These are phyloP conservation scores for Boechera divaricarpa DNA, from an alignment of 345 rosid genomes.

Conservation along the genomic window DNA sequence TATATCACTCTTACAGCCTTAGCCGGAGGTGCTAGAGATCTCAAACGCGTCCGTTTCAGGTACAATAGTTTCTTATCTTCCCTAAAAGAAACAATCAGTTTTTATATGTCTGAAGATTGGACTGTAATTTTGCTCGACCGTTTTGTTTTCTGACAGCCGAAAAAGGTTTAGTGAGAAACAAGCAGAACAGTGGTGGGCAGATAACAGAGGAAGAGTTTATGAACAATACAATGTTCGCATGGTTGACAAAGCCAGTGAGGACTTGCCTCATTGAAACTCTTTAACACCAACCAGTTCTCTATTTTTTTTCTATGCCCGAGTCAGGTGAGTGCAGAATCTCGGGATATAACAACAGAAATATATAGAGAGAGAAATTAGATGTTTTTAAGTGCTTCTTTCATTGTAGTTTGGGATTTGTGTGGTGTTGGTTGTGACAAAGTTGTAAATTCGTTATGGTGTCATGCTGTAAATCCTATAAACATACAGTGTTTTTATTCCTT, in stretches of 20 bases:
- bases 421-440: constrained; percentile 40
- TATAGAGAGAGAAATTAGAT: constrained; percentile 29
- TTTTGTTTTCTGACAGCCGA: constrained; percentile 64
- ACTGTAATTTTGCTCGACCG: not conserved
- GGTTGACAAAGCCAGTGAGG: constrained; percentile 80
- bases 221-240: constrained; percentile 85
- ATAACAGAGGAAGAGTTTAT: constrained; percentile 87
- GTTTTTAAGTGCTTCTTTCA: constrained; percentile 33
- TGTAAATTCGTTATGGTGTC: constrained; percentile 45
- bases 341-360: constrained; percentile 41
- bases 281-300: constrained; percentile 35
- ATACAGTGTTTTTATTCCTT: constrained; percentile 30
- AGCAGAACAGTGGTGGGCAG: constrained; percentile 99
- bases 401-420: constrained; percentile 38
- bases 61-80: constrained; percentile 31
- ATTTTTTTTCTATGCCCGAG: constrained; percentile 37
- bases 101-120: not conserved
- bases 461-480: constrained; percentile 46
- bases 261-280: constrained; percentile 60
- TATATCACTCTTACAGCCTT: constrained; percentile 90
- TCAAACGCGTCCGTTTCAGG: constrained; percentile 99
- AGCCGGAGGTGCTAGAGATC: constrained; percentile 88
- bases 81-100: not conserved
- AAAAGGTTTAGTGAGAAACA: constrained; percentile 94
- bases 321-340: constrained; percentile 31